Evolutionary conservation across 2,329 filamentous ascomycete genomes (phyloP).

Genomic region (Ambrosiella beaveri): DNA sequence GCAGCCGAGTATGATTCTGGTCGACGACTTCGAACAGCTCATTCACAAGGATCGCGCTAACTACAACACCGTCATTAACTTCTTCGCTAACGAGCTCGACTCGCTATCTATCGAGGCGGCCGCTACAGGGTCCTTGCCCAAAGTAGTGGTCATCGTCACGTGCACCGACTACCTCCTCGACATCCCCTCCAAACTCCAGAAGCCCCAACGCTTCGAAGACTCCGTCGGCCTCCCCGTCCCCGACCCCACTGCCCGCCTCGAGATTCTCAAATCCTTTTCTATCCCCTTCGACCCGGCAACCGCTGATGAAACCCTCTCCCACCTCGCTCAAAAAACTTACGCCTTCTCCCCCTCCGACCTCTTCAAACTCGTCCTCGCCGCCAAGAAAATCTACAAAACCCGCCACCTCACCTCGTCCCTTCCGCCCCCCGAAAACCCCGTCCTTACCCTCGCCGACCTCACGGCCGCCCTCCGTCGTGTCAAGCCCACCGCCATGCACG

Average conservation of each 20-base stretch:
- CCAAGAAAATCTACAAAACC: constrained; percentile 19
- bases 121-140: constrained; percentile 25
- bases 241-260: constrained; percentile 48
- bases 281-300: constrained; percentile 29
- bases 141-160: constrained; percentile 57
- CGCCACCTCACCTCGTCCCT: constrained; percentile 16
- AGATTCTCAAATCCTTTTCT: constrained; percentile 51
- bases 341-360: constrained; percentile 75
- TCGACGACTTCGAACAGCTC: constrained; percentile 61
- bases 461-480: constrained; percentile 48
- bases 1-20: constrained; percentile 61
- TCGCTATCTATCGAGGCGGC: constrained; percentile 27
- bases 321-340: constrained; percentile 60
- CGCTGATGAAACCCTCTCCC: constrained; percentile 34
- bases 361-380: constrained; percentile 35
- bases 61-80: constrained; percentile 31
- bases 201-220: constrained; percentile 43
- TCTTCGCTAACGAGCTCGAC: constrained; percentile 38
- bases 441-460: constrained; percentile 29
- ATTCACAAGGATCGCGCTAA: constrained; percentile 41
- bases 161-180: constrained; percentile 54
- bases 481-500: constrained; percentile 73
- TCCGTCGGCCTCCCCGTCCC: constrained; percentile 66
- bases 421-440: constrained; percentile 31
- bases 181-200: constrained; percentile 52